Evolutionary conservation across 164 flowering plant species (phyloP), one percentile per base, ranked within the genome.

Genomic region (Aristolochia contorta): DNA sequence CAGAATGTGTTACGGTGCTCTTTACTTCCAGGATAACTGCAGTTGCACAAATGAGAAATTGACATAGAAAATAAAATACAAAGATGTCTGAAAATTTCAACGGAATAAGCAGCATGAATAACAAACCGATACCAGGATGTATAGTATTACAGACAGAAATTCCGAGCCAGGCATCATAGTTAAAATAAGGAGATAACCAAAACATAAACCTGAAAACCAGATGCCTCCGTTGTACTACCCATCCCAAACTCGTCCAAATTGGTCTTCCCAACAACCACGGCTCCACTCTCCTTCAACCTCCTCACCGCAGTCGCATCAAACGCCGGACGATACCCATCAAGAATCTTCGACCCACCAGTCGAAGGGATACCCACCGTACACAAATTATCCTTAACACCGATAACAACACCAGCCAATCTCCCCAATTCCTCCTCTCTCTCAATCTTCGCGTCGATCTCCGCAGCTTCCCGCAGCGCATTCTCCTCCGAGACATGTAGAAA

Each of bases 221-320:
- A 92, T 25, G 73, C 75, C 72, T 92, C 98, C 25, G 98, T 92
- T 51, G 84, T 77, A 67, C 96, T 89, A 18, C 96, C 98, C 96
- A 92, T 89, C 8, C 98, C 96, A 70, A 92, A 92, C 75, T 92
- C 98, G 75, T 92, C 98, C 82, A 89, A 61, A 80, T 92, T 92
- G 5, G 98, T 92, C 86, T 92, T 92, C 56, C 96, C 97, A 53
- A 92, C 80, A 19, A 89, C 67, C 72, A 92, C 79, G 15, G 80
- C 98, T 24, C 91, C 96, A 30, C 63, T 19, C 56, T 89, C 86
- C 75, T 74, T 74, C 75, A 87, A 24, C 54, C 71, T 84, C 84
- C 58, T 78, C 69, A 92, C 96, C 0, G 83, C 93, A 1, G 97
- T 92, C 1, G 97, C 98, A 69, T 92, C 98, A 33, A 67, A 84